phyloP scores from a whole-genome alignment of 2,329 filamentous ascomycete genomes.

The Fusarium sp. region DNA sequence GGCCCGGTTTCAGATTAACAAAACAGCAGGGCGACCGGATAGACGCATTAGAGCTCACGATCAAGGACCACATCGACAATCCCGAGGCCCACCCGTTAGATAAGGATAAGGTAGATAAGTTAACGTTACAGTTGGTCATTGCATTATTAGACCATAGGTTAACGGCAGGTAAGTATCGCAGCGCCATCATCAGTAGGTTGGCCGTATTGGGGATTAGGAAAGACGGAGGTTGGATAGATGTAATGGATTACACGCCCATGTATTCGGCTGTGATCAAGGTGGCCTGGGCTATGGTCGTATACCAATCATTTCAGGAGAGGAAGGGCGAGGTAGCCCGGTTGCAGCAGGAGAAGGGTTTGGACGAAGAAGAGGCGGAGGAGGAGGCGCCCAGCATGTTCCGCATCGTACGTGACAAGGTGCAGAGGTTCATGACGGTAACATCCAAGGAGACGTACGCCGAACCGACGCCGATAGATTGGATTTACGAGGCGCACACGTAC shows the following conservation, averaged over 20 bases:
- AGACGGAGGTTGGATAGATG: no score
- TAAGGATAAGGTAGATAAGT: background rate
- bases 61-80: background rate
- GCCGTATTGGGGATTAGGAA: no score
- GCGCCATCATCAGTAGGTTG: no score
- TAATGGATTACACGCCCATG: no score
- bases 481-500: background rate
- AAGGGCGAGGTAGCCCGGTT: no score
- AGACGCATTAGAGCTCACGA: background rate
- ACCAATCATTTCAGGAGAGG: no score
- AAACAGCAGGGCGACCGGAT: background rate
- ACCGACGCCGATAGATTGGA: background rate
- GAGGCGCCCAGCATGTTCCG: background rate
- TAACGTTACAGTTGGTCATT: no score
- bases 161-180: no score
- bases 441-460: background rate
- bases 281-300: no score
- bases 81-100: background rate
- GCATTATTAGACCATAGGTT: no score
- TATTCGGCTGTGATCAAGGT: no score
- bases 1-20: background rate
- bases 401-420: background rate
- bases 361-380: background rate
- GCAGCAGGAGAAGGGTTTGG: background rate
- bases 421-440: background rate